Conservation (phyloP, 768 basidiomycete genomes). For the Mycena leptocephala region DNA sequence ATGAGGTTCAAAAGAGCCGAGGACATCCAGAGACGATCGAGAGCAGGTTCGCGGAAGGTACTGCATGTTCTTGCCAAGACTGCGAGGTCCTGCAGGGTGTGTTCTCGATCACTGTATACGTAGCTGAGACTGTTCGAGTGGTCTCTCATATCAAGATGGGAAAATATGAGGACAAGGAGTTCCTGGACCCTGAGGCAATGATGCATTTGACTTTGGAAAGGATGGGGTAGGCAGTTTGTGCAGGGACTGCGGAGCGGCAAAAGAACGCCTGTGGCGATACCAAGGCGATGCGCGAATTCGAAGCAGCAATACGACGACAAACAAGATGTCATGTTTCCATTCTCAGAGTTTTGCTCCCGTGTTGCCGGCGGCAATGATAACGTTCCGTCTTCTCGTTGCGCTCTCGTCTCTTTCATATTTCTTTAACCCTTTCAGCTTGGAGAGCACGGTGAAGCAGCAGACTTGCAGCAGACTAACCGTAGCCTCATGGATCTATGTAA, state of each 20-base stretch:
- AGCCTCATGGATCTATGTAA: no score
- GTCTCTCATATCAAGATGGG: neutral
- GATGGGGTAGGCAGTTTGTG: neutral
- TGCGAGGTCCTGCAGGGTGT: constrained; percentile 1
- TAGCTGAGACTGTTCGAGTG: neutral
- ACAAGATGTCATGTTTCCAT: no score
- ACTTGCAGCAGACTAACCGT: no score
- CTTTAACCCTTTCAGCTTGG: no score
- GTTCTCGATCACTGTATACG: neutral
- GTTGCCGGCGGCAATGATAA: no score
- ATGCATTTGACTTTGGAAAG: constrained; percentile 1
- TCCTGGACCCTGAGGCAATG: neutral
- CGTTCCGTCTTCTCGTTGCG: no score
- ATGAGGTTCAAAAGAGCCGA: neutral
- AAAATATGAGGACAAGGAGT: constrained; percentile 3
- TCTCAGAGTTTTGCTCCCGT: no score
- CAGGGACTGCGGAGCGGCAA: neutral
- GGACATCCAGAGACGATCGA: neutral
- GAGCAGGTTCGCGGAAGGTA: neutral
- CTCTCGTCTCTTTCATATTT: no score
- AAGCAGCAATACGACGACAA: no score
- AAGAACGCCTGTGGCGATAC: no score
- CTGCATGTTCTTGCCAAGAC: constrained; percentile 4
- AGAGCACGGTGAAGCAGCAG: no score
- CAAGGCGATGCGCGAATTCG: no score